Evolutionary conservation across 768 basidiomycete genomes (phyloP).

Genomic region (Kondoa malvinella): DNA sequence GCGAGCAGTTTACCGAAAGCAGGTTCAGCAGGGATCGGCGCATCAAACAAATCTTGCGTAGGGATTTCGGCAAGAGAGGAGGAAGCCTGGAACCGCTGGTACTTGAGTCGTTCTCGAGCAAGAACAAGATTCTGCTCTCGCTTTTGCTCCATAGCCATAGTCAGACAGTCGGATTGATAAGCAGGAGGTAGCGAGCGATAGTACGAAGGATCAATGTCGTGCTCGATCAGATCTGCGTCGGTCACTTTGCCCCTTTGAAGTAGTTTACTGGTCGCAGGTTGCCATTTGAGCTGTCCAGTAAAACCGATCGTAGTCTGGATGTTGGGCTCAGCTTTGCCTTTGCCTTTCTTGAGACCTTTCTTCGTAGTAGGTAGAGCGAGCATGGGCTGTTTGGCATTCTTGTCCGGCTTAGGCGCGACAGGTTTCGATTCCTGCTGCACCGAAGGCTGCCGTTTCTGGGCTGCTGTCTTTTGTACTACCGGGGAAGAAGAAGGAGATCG

Average conservation of each 20-base stretch:
- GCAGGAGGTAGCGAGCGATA: conserved; percentile 48
- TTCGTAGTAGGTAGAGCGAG: background rate
- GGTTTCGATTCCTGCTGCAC: background rate
- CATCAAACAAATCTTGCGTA: background rate
- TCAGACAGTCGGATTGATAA: conserved; percentile 57
- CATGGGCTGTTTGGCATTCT: background rate
- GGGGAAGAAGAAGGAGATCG: background rate
- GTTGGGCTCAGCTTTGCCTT: background rate
- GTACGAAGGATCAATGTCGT: conserved; percentile 58
- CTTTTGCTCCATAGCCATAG: conserved; percentile 28
- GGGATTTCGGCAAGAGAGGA: background rate
- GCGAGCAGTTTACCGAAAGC: conserved; percentile 8
- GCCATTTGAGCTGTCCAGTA: background rate
- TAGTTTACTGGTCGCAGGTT: conserved; percentile 30
- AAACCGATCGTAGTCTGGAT: background rate
- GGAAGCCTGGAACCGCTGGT: background rate
- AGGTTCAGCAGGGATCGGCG: background rate
- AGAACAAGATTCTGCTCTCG: background rate
- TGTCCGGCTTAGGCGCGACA: background rate
- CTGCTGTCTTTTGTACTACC: background rate
- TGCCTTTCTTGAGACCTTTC: conserved; percentile 2
- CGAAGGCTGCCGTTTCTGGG: background rate
- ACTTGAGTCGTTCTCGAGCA: background rate
- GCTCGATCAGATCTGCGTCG: conserved; percentile 41
- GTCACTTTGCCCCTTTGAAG: conserved; percentile 6